These are phyloP conservation scores for Boeremia lycopersici DNA, from an alignment of 2,329 filamentous ascomycete species.

Conservation along the genomic window DNA sequence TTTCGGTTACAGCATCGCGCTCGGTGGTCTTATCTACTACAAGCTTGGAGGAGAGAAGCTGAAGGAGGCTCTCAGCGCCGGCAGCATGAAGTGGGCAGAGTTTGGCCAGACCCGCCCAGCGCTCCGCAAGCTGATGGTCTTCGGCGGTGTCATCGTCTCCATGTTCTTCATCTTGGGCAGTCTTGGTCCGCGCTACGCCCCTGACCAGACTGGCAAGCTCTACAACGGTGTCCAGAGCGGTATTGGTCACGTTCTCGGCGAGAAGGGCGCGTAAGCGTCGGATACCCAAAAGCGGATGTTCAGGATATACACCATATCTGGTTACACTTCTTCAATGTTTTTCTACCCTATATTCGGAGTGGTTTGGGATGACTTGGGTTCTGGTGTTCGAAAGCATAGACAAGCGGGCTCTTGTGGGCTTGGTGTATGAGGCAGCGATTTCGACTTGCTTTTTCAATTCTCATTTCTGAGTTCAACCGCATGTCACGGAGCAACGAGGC, in stretches of 20 bases:
- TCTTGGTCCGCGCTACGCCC: conserved; percentile 48
- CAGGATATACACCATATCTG: conserved; percentile 16
- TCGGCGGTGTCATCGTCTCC: conserved; percentile 65
- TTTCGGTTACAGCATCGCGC: conserved; percentile 82
- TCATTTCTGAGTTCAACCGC: conserved; percentile 27
- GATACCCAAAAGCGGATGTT: background rate
- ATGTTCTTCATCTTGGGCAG: conserved; percentile 72
- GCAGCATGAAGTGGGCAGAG: conserved; percentile 80
- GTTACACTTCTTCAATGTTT: conserved; percentile 35
- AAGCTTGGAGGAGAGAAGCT: conserved; percentile 84
- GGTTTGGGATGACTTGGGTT: conserved; percentile 19
- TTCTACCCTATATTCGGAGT: conserved; percentile 33
- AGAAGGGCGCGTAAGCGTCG: conserved; percentile 28
- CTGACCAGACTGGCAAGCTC: conserved; percentile 44
- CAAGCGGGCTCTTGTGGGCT: conserved; percentile 33
- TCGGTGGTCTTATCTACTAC: conserved; percentile 81
- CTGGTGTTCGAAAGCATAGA: conserved; percentile 44
- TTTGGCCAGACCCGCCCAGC: conserved; percentile 79
- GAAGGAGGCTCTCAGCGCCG: conserved; percentile 77
- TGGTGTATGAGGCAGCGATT: conserved; percentile 19
- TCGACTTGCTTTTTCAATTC: conserved; percentile 5
- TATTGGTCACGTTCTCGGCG: conserved; percentile 33
- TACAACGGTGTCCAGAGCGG: conserved; percentile 45
- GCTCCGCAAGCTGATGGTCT: conserved; percentile 76
- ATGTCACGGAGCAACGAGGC: conserved; percentile 35